These are phyloP conservation scores for Coniochaeta sp. DNA, from an alignment of 2,329 filamentous ascomycete species.

Conservation along the genomic window DNA sequence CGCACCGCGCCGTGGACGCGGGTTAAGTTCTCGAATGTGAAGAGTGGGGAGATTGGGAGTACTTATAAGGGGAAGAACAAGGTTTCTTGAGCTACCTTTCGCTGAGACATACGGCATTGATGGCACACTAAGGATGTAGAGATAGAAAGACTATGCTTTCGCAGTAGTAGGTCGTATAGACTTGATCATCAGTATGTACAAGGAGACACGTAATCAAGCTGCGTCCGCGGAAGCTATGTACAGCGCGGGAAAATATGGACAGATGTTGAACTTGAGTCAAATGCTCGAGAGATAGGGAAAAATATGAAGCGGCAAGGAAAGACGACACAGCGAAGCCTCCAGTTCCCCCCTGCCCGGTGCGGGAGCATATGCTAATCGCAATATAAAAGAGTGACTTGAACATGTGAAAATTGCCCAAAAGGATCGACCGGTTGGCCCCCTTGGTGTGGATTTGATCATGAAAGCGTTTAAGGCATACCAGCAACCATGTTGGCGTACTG, in stretches of 20 bases:
- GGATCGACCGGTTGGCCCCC: background rate
- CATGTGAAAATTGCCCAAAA: background rate
- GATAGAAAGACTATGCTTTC: background rate
- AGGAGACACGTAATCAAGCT: background rate
- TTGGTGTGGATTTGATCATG: too few species aligned
- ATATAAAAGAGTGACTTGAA: background rate
- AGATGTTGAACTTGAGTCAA: background rate
- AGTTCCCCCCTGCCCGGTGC: too few species aligned
- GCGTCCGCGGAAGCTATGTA: background rate
- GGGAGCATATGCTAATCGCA: too few species aligned
- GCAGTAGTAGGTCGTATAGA: background rate
- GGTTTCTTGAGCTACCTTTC: background rate
- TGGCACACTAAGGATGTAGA: background rate
- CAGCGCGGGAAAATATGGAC: background rate
- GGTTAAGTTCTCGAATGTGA: conserved; percentile 44
- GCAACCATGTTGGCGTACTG: conserved; percentile 44
- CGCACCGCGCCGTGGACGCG: conserved; percentile 29
- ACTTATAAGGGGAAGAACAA: conserved; percentile 24
- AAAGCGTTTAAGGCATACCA: conserved; percentile 2
- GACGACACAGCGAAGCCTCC: background rate
- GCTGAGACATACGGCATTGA: background rate
- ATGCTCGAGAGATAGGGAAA: background rate
- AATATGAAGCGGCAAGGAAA: background rate
- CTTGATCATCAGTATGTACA: background rate
- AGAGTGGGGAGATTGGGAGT: conserved; percentile 41